Base-by-base conservation (phyloP, 345 rosid species). In the Salix brachista region DNA sequence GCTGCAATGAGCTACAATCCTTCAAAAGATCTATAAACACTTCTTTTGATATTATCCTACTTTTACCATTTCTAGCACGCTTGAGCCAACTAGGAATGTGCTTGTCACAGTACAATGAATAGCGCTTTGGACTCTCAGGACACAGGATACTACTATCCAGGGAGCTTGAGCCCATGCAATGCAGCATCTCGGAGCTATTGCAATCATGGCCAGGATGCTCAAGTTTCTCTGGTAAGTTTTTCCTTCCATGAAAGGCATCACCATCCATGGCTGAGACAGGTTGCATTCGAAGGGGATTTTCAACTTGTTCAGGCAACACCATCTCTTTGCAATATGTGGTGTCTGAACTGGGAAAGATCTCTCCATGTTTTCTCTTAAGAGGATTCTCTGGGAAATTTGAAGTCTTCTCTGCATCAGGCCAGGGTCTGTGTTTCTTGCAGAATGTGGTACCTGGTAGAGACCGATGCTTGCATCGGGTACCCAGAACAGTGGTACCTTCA, bases 51-150 rank as follows among this genome's bases (percentile, higher is more conserved):
- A 96, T 84, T 67, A 96, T 94, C 83, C 97, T 91, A 79, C 97
- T 96, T 90, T 91, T 94, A 42, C 99, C 99, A 74, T 94, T 92
- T 85, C 99, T 90, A 41, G 99, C 99, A 80, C 97, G 95, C 88
- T 94, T 96, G 61, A 96, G 97, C 98, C 99, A 96, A 87, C 95
- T 92, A 14, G 99, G 99, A 81, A 96, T 92, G 84, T 96, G 99
- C 61, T 83, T 86, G 64, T 94, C 96, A 79, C 99, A 96, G 86
- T 96, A 96, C 65, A 92, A 80, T 5, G 92, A 80, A 83, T 89
- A 87, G 71, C 93, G 89, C 70, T 87, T 91, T 17, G 98, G 92
- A 83, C 78, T 83, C 54, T 90, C 97, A 78, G 62, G 80, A 83
- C 97, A 96, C 78, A 81, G 81, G 80, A 77, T 80, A 69, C 81